These are phyloP conservation scores for Balamuthia mandrillaris DNA, from an alignment of 208 protist genomes.

Conservation along the genomic window DNA sequence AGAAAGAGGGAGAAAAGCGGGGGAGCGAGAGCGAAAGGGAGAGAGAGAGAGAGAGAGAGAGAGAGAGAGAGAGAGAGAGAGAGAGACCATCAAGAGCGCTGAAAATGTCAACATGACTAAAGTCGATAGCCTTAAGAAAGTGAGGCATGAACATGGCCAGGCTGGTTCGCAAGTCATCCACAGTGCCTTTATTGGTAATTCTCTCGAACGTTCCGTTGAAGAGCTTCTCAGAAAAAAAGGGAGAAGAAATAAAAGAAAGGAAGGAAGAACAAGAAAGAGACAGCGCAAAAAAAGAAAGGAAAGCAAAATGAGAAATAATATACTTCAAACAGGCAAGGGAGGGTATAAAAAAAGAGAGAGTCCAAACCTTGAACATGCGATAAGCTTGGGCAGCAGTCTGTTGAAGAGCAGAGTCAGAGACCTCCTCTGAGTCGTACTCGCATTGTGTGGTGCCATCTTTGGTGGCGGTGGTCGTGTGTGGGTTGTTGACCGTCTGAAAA, in stretches of 20 bases:
- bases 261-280: neutral
- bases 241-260: neutral
- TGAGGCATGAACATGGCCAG: slow-evolving; percentile 40
- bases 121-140: slow-evolving; percentile 44
- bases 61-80: no score
- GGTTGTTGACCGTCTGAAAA: neutral
- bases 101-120: slow-evolving; percentile 57
- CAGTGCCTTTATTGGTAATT: neutral
- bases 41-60: neutral
- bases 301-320: neutral
- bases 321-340: neutral
- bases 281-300: neutral
- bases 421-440: slow-evolving; percentile 5
- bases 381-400: slow-evolving; percentile 10
- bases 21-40: neutral
- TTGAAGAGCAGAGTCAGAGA: neutral
- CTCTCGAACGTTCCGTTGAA: slow-evolving; percentile 17
- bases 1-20: neutral
- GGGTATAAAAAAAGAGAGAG: neutral
- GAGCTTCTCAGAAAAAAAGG: neutral
- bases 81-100: slow-evolving; percentile 42
- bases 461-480: neutral
- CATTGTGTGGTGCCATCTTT: neutral
- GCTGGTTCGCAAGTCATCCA: neutral
- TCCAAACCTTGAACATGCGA: neutral